A percentile compares a stretch with the other conserved stretches of the same genome.
Evolutionary conservation across 169 alveolate species (phyloP).

Genomic region (Cryptosporidium canis): DNA sequence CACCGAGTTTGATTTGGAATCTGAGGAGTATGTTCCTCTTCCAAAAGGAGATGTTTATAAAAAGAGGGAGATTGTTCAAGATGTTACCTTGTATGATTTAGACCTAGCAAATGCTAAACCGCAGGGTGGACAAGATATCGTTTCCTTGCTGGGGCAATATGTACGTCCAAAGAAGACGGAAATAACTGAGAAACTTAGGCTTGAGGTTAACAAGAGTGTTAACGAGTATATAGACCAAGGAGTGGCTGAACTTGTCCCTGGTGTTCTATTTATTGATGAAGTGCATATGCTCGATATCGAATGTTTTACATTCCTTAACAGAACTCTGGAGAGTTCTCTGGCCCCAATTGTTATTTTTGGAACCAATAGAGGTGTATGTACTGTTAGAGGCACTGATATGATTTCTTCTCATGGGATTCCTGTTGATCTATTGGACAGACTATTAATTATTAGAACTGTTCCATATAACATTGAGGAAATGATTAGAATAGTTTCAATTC

Average conservation of each 20-base stretch:
- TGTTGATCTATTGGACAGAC: conserved; percentile 98
- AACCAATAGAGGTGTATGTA: conserved; percentile 97
- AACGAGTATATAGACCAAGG: conserved; percentile 97
- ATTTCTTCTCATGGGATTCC: conserved; percentile 99
- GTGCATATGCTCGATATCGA: conserved; percentile 99
- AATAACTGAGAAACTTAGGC: conserved; percentile 98
- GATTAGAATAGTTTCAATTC: conserved; percentile 92
- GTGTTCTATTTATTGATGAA: conserved; percentile 99
- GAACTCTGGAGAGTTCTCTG: conserved; percentile 97
- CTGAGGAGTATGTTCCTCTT: conserved; percentile 99
- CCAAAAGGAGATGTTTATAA: conserved; percentile 99
- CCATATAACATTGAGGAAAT: conserved; percentile 95
- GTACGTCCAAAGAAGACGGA: conserved; percentile 98
- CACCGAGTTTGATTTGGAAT: conserved; percentile 98
- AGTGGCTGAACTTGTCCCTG: conserved; percentile 99
- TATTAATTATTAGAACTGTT: conserved; percentile 96
- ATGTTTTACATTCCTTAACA: conserved; percentile 97
- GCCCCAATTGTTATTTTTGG: conserved; percentile 99
- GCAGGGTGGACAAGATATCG: conserved; percentile 96
- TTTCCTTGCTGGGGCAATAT: conserved; percentile 95
- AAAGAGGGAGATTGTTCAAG: conserved; percentile 98
- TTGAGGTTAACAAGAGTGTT: conserved; percentile 98
- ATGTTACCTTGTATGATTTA: conserved; percentile 98
- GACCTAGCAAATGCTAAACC: conserved; percentile 99
- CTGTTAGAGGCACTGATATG: conserved; percentile 97